phyloP scores from a whole-genome alignment of 2,329 filamentous ascomycete species.

The Aureobasidium uvarum region DNA sequence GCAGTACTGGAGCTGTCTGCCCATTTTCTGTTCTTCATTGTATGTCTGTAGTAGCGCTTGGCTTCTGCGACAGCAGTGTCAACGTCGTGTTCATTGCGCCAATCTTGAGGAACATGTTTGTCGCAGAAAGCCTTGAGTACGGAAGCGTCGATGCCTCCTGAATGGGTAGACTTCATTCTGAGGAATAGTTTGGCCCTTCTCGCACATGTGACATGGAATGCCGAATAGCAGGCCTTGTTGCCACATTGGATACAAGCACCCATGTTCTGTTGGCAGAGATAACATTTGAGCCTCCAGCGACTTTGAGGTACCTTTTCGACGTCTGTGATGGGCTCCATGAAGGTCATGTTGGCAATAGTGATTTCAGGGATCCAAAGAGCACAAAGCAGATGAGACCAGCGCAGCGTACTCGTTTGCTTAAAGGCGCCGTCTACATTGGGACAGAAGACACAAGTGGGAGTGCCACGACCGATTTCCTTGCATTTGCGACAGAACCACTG shows the following conservation, averaged over 20 bases:
- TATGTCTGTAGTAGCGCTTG: slow-evolving; percentile 83
- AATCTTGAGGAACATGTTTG: slow-evolving; percentile 87
- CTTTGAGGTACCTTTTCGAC: slow-evolving; percentile 96
- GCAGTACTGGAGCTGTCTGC: slow-evolving; percentile 85
- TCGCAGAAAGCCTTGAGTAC: slow-evolving; percentile 94
- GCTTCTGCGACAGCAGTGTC: slow-evolving; percentile 76
- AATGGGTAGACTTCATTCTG: slow-evolving; percentile 93
- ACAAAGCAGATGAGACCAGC: slow-evolving; percentile 95
- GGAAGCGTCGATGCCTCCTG: slow-evolving; percentile 74
- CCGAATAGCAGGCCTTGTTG: slow-evolving; percentile 95
- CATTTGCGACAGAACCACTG: slow-evolving; percentile 98
- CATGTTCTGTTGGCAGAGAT: slow-evolving; percentile 97
- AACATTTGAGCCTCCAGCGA: slow-evolving; percentile 90
- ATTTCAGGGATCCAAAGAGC: slow-evolving; percentile 99
- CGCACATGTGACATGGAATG: slow-evolving; percentile 96
- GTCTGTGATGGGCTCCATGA: slow-evolving; percentile 98
- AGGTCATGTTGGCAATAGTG: slow-evolving; percentile 88
- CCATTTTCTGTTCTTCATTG: slow-evolving; percentile 88
- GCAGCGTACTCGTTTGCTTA: slow-evolving; percentile 94
- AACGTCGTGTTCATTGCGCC: slow-evolving; percentile 81
- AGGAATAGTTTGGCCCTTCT: slow-evolving; percentile 82
- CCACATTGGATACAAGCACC: slow-evolving; percentile 97
- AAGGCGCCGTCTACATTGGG: slow-evolving; percentile 97
- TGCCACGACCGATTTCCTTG: slow-evolving; percentile 87
- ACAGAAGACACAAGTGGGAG: slow-evolving; percentile 96